These are phyloP conservation scores for Rosa multiflora DNA, from an alignment of 306 rosid species.

Conservation along the genomic window DNA sequence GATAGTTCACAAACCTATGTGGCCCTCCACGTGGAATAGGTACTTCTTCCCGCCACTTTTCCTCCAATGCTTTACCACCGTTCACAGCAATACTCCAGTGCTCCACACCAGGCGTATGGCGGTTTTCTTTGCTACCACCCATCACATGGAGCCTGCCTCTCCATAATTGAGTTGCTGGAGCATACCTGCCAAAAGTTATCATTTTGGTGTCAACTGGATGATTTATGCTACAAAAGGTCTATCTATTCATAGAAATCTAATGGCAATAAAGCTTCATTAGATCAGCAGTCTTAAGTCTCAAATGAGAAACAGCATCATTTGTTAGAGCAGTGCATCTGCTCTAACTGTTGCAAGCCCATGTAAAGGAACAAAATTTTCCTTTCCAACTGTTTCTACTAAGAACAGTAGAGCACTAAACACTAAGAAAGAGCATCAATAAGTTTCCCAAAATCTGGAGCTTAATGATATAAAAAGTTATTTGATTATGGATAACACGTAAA, in stretches of 20 bases:
- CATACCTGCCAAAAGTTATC: constrained; percentile 53
- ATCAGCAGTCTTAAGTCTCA: neutral
- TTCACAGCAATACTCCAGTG: constrained; percentile 93
- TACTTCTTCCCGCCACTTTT: constrained; percentile 63
- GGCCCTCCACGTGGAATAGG: constrained; percentile 97
- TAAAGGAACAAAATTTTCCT: neutral
- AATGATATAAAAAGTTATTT: neutral
- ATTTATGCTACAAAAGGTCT: neutral
- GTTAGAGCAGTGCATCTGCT: neutral
- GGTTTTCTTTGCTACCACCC: constrained; percentile 97
- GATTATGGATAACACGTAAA: neutral
- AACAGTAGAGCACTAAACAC: neutral
- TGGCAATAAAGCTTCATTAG: neutral
- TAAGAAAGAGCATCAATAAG: neutral
- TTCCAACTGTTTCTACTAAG: neutral
- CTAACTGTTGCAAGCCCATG: neutral
- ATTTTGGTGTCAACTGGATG: neutral
- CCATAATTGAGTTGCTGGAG: constrained; percentile 94
- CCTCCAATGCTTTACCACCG: constrained; percentile 70
- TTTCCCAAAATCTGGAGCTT: neutral
- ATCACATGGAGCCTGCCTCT: constrained; percentile 90
- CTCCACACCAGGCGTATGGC: constrained; percentile 78
- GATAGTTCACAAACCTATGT: constrained; percentile 59
- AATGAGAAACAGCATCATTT: neutral
- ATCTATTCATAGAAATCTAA: neutral